These are phyloP conservation scores for Oryza meridionalis DNA, from an alignment of 176 grass and related monocot species.

Conservation along the genomic window DNA sequence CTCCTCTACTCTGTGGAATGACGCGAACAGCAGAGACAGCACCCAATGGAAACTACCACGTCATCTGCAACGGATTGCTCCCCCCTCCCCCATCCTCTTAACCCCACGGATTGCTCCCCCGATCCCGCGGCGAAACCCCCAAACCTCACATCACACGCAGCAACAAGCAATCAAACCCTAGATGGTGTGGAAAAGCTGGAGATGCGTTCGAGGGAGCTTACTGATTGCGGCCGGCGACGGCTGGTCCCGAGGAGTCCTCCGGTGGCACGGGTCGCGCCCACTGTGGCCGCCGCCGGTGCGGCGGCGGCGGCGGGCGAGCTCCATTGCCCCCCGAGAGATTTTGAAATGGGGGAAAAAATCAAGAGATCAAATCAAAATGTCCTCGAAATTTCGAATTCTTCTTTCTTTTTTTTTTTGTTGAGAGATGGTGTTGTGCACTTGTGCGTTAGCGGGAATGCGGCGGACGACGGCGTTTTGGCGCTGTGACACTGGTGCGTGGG, in stretches of 20 bases:
- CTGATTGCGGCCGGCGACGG: not conserved
- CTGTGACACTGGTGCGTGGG: not conserved
- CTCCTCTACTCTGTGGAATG: not conserved
- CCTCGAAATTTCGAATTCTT: not conserved
- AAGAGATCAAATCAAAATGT: not conserved
- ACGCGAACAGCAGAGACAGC: not conserved
- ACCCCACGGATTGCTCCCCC: not conserved
- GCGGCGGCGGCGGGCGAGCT: not conserved
- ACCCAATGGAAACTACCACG: not conserved
- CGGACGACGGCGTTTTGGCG: not conserved
- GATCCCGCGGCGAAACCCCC: not conserved
- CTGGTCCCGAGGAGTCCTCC: not conserved
- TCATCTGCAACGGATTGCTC: not conserved
- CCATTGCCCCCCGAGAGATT: not conserved
- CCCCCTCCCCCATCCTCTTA: too few relatives aligned
- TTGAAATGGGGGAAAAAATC: constrained; percentile 3
- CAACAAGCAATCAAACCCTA: not conserved
- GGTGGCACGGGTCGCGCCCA: not conserved
- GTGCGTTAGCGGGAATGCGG: constrained; percentile 9
- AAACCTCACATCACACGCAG: not conserved
- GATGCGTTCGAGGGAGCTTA: not conserved
- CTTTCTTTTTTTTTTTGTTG: not conserved
- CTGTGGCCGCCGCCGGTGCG: not conserved
- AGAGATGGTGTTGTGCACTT: not conserved
- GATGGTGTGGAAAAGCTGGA: not conserved